A percentile compares a stretch with the other conserved stretches of the same genome.
phyloP scores from a whole-genome alignment of 2,329 filamentous ascomycete genomes.

The Monilinia vaccinii-corymbosi region DNA sequence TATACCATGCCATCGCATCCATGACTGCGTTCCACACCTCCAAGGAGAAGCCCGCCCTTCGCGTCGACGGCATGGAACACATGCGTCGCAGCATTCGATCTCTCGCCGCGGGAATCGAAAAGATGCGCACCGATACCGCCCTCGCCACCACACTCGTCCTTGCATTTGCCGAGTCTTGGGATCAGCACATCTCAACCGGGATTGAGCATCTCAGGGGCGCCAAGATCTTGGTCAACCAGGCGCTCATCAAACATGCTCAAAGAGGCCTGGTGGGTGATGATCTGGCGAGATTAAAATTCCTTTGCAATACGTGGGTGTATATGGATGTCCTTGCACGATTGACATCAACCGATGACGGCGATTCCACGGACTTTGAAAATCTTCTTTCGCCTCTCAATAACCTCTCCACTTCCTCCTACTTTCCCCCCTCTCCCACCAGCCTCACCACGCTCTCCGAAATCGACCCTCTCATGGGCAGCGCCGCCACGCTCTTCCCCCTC shows the following conservation, averaged over 20 bases:
- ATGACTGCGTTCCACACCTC: constrained; percentile 62
- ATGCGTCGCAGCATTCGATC: constrained; percentile 55
- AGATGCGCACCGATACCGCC: constrained; percentile 55
- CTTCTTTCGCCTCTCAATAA: constrained; percentile 34
- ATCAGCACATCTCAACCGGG: constrained; percentile 58
- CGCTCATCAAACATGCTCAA: constrained; percentile 39
- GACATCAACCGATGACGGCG: constrained; percentile 45
- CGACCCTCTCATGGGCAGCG: constrained; percentile 65
- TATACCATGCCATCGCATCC: constrained; percentile 59
- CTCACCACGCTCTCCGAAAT: constrained; percentile 35
- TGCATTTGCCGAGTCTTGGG: constrained; percentile 64
- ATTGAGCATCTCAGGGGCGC: constrained; percentile 62
- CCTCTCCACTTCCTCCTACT: constrained; percentile 11
- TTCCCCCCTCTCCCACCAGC: constrained; percentile 33
- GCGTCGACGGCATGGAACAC: constrained; percentile 57
- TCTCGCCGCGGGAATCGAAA: constrained; percentile 49
- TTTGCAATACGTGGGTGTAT: constrained; percentile 66
- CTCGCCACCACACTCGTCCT: constrained; percentile 62
- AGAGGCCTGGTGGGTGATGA: constrained; percentile 37
- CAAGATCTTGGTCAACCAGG: constrained; percentile 52
- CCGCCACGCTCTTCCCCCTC: constrained; percentile 56
- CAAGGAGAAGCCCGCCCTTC: constrained; percentile 45
- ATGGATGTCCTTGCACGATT: constrained; percentile 64
- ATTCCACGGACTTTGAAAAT: constrained; percentile 44
- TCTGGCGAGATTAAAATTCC: constrained; percentile 49